Conservation (phyloP, 2,329 filamentous ascomycete genomes). For the Xylariaceae sp. region DNA sequence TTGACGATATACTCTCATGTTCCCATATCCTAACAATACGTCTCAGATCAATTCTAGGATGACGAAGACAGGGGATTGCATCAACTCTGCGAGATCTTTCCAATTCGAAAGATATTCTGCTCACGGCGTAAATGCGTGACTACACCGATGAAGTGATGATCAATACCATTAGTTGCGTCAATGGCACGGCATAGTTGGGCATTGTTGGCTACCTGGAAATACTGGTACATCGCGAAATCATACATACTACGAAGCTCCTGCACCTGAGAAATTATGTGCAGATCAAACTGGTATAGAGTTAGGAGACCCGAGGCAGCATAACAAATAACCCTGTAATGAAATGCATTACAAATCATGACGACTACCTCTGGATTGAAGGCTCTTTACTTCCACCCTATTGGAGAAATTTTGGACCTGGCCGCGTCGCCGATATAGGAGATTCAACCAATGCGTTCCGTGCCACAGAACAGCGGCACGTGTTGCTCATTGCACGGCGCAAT, state of each 20-base stretch:
- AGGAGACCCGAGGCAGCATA: no score
- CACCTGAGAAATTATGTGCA: no score
- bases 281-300: no score
- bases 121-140: neutral
- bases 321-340: no score
- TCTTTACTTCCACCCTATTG: no score
- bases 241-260: neutral
- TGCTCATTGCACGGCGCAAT: no score
- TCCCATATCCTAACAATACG: conserved; percentile 4
- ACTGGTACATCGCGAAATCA: neutral
- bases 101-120: neutral
- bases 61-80: neutral
- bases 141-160: neutral
- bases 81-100: neutral
- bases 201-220: neutral
- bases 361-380: no score
- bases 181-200: neutral
- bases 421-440: no score
- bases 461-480: no score
- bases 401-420: no score
- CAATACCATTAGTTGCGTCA: neutral
- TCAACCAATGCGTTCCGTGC: no score
- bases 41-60: conserved; percentile 18
- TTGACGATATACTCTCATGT: neutral
- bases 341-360: no score